These are phyloP conservation scores for Solanum appendiculatum DNA, from an alignment of 257 asterid genomes.

Conservation along the genomic window DNA sequence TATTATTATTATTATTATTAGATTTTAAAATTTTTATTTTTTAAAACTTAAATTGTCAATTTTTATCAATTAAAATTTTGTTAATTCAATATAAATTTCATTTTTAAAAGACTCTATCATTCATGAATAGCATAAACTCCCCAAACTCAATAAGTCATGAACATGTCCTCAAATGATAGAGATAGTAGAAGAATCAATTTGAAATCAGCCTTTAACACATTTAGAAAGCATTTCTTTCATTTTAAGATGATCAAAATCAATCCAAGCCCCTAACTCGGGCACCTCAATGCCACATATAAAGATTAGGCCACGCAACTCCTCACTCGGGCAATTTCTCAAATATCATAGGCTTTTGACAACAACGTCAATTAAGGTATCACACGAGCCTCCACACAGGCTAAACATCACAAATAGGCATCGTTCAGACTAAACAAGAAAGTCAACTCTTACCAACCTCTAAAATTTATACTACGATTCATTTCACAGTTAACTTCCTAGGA, in stretches of 20 bases:
- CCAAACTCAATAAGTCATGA: background rate
- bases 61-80: too few species aligned
- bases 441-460: background rate
- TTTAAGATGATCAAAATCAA: background rate
- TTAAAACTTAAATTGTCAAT: too few species aligned
- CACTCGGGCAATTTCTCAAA: background rate
- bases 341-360: background rate
- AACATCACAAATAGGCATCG: background rate
- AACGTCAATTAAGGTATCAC: background rate
- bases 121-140: background rate
- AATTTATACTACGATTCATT: too few species aligned
- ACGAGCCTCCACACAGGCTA: background rate
- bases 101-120: too few species aligned
- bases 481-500: background rate
- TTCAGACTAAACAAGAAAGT: background rate
- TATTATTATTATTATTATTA: too few species aligned
- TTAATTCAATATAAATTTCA: too few species aligned
- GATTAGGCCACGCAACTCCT: background rate
- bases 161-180: background rate
- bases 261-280: background rate
- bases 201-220: background rate
- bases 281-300: background rate
- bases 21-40: too few species aligned
- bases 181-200: background rate
- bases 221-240: background rate